Evolutionary conservation across 371 early-diverging fungal species (phyloP), one percentile per base, ranked within the genome.

Genomic region (Mortierella sp.): DNA sequence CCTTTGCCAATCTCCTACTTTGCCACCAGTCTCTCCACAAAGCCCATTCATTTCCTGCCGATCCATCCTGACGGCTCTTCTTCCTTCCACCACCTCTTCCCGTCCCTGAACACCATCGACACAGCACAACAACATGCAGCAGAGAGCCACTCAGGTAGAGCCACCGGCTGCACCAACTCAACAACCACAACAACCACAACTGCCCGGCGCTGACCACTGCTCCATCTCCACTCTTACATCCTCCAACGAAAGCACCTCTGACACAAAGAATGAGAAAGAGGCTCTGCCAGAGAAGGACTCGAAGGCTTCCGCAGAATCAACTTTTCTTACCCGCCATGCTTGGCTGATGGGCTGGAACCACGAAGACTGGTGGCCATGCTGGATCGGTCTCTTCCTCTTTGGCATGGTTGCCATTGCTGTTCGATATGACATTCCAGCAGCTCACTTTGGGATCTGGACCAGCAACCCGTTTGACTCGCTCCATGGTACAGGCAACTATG

Each of bases 301-400:
- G 21, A 16, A 23, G 19, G 2, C 16, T 2, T 21, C 63, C 43
- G 45, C 37, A 29, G 55, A 45, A 2, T 43, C 62, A 29, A 47
- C 70, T 9, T 66, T 74, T 29, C 47, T 59, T 51, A 37, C 29
- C 45, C 57, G 62, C 19, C 70, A 82, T 57, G 53, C 77, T 12
- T 89, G 86, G 86, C 64, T 87, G 12, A 68, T 88, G 60, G 88
- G 89, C 82, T 89, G 89, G 89, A 89, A 89, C 68, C 81, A 84
- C 25, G 87, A 87, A 60, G 89, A 89, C 62, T 89, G 89, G 89
- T 88, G 88, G 89, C 82, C 89, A 11, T 85, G 86, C 51, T 88
- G 88, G 88, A 87, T 88, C 55, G 89, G 89, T 16, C 81, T 88
- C 28, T 75, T 87, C 30, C 86, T 88, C 66, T 89, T 89, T 76